These are phyloP conservation scores for Corynascus novoguineensis DNA, from an alignment of 495 filamentous ascomycete species.

Conservation along the genomic window DNA sequence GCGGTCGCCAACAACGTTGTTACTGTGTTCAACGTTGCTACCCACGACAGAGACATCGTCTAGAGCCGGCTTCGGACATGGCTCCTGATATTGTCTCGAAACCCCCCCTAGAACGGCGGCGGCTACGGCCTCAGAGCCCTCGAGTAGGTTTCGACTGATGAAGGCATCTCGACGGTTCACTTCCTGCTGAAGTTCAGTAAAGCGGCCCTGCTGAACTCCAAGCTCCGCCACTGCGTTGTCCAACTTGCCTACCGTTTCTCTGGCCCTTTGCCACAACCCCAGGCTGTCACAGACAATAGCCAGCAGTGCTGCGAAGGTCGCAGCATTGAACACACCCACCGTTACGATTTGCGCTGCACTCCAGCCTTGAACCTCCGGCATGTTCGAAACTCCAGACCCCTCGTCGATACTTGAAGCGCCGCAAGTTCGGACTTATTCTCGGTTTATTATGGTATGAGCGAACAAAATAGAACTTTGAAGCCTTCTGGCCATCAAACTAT, in stretches of 20 bases:
- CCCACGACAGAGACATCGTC: not conserved
- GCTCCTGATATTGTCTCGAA: not conserved
- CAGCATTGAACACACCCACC: not conserved
- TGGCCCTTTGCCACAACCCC: not conserved
- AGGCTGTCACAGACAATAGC: not conserved
- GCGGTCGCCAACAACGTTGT: not conserved
- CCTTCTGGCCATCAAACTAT: not conserved
- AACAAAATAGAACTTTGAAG: no score
- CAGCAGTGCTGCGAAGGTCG: not conserved
- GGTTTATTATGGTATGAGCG: no score
- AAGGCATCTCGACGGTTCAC: not conserved
- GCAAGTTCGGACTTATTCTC: no score
- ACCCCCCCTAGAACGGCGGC: not conserved
- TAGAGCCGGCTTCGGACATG: not conserved
- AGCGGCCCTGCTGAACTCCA: not conserved
- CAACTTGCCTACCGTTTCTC: not conserved
- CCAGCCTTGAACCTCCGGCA: not conserved
- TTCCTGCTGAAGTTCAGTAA: not conserved
- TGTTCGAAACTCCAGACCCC: no score
- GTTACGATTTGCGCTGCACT: not conserved
- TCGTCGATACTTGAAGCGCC: no score
- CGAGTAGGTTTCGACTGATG: not conserved
- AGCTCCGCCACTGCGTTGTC: constrained; percentile 1
- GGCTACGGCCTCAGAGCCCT: not conserved
- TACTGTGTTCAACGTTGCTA: not conserved